Conservation (phyloP, 129 eudicot species). For the Pittosporum tobira region DNA sequence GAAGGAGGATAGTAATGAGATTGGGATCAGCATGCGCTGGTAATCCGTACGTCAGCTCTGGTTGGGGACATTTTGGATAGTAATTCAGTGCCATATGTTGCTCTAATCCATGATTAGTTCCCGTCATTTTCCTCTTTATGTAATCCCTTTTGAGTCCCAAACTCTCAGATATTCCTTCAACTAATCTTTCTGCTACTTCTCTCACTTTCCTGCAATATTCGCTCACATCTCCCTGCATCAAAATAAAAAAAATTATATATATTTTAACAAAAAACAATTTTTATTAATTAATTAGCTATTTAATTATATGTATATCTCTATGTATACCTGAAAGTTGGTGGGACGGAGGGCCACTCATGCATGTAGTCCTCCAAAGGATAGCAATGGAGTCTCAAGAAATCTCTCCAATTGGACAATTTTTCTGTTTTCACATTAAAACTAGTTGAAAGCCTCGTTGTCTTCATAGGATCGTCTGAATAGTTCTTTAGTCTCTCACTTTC, state of each 20-base stretch:
- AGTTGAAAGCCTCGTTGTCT: conserved; percentile 33
- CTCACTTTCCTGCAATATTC: conserved; percentile 29
- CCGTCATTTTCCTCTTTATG: conserved; percentile 22
- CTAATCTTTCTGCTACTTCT: conserved; percentile 13
- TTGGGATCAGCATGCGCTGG: no score
- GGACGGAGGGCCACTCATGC: conserved; percentile 34
- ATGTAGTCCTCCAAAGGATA: conserved; percentile 29
- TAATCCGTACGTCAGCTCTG: no score
- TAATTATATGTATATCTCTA: no score
- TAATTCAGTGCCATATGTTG: conserved; percentile 43
- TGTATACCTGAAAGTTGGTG: conserved; percentile 22
- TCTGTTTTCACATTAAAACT: conserved; percentile 36
- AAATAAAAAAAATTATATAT: no score
- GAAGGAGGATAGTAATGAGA: no score
- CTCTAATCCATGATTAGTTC: no score
- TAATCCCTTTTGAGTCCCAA: conserved; percentile 21
- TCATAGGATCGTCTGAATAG: conserved; percentile 37
- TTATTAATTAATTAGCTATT: no score
- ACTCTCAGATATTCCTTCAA: conserved; percentile 33
- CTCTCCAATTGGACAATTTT: conserved; percentile 41
- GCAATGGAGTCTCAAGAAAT: conserved; percentile 36
- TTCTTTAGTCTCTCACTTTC: conserved; percentile 30
- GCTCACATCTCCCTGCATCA: conserved; percentile 17
- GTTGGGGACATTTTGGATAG: no score
- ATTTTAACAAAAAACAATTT: no score